phyloP scores from a whole-genome alignment of 2,329 filamentous ascomycete genomes.

The Aschersonia sp. region DNA sequence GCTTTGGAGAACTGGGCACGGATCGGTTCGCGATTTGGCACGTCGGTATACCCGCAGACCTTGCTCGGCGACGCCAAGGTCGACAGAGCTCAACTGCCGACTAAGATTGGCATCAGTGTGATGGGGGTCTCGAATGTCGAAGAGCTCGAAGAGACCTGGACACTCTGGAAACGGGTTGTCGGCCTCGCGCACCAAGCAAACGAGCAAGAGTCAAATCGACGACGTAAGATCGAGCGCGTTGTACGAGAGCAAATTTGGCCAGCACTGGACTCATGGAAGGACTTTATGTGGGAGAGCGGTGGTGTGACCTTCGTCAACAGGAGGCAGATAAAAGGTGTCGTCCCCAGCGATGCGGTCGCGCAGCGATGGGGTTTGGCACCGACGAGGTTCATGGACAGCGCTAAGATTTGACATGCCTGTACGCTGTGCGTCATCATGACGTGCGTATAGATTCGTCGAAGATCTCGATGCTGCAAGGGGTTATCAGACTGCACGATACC shows the following conservation, averaged over 20 bases:
- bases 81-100: slow-evolving; percentile 4
- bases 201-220: slow-evolving; percentile 14
- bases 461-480: too few species aligned
- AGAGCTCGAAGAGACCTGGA: slow-evolving; percentile 49
- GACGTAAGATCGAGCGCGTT: slow-evolving; percentile 17
- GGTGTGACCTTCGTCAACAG: slow-evolving; percentile 27
- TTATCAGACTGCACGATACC: too few species aligned
- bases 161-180: slow-evolving; percentile 38
- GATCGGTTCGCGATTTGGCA: slow-evolving; percentile 29
- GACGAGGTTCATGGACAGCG: slow-evolving; percentile 8
- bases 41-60: slow-evolving; percentile 7
- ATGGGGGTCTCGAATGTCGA: slow-evolving; percentile 49
- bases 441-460: too few species aligned
- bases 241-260: slow-evolving; percentile 33
- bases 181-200: slow-evolving; percentile 24
- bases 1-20: slow-evolving; percentile 50
- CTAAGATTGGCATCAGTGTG: slow-evolving; percentile 39
- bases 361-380: slow-evolving; percentile 13
- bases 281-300: slow-evolving; percentile 51
- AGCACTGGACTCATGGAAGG: slow-evolving; percentile 45
- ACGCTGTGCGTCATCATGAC: background rate
- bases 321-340: slow-evolving; percentile 12
- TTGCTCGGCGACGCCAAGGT: background rate
- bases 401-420: slow-evolving; percentile 12
- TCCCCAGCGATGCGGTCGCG: slow-evolving; percentile 16